These are phyloP conservation scores for Ustilago cynodontis DNA, from an alignment of 1,284 basidiomycete genomes.

Conservation along the genomic window DNA sequence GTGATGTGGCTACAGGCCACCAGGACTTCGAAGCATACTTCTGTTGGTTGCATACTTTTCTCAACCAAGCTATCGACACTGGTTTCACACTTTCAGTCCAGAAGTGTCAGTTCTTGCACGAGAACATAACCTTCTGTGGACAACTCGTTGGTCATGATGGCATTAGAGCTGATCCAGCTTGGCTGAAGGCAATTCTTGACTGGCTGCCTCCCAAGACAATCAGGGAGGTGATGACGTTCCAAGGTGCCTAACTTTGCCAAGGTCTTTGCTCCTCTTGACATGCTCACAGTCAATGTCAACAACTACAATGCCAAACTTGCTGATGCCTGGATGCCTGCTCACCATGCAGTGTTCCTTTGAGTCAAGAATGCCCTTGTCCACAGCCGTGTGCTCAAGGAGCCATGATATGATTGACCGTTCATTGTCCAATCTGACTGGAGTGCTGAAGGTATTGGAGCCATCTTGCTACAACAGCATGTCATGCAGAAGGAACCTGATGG, in stretches of 20 bases:
- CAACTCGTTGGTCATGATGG: not conserved
- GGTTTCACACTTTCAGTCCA: not conserved
- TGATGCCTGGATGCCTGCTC: too few species aligned
- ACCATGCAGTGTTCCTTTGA: too few species aligned
- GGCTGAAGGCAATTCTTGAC: too few species aligned
- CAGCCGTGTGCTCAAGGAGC: constrained; percentile 42
- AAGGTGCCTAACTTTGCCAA: too few species aligned
- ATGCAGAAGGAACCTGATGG: constrained; percentile 1
- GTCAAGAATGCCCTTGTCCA: too few species aligned
- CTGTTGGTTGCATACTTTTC: not conserved
- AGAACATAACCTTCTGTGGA: constrained; percentile 2
- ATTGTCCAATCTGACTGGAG: constrained; percentile 13
- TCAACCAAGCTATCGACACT: not conserved
- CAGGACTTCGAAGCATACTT: not conserved
- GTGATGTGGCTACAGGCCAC: not conserved
- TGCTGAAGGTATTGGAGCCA: constrained; percentile 13
- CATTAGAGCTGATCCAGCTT: too few species aligned
- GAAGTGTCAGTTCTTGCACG: constrained; percentile 8
- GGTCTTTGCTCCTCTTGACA: too few species aligned
- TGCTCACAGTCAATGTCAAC: too few species aligned
- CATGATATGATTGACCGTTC: constrained; percentile 46
- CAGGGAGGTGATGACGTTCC: too few species aligned
- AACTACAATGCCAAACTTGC: too few species aligned
- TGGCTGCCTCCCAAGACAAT: too few species aligned
- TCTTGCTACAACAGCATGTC: constrained; percentile 4